Base-by-base conservation (phyloP, 345 rosid genomes). In the Isatis tinctoria region DNA sequence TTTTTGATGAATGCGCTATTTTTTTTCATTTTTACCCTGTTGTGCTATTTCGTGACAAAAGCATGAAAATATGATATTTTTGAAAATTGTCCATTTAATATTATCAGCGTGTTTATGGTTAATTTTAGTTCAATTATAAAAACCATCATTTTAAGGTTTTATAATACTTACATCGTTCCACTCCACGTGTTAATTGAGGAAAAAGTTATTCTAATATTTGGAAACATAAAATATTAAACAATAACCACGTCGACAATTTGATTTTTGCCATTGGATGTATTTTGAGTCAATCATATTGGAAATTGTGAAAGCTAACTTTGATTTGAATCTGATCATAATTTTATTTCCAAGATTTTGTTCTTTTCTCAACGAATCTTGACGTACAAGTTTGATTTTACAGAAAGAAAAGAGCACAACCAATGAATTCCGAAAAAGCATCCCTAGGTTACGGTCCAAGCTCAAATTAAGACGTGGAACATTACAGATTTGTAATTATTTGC, bases 281-380 rank as follows among this genome's bases (percentile, higher is more conserved):
- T 26, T 12, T 20, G 4, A 24, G 61, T 49, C 69, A 72, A 61
- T 61, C 33, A 39, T 49, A 51, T 27, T 12, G 69, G 51, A 60
- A 70, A 49, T 4, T 49, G 68, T 60, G 20, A 36, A 70, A 26
- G 45, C 18, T 33, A 51, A 61, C 43, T 20, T 28, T 36, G 41
- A 40, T 61, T 62, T 17, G 43, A 61, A 49, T 61, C 22, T 28
- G 43, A 48, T 12, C 51, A 60, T 71, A 8, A 8, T 47, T 27
- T 71, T 26, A 48, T 60, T 28, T 28, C 24, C 28, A 61, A 49
- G 10, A 28, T 17, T 5, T 27, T 60, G 16, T 44, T 28, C 22
- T 61, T 37, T 64, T 41, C 75, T 72, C 33, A 43, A 72, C 52
- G 61, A 45, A 45, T 24, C 45, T 35, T 70, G 37, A 60, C 67